A percentile compares a stretch with the other conserved stretches of the same genome.
These are phyloP conservation scores for Capsicum baccatum DNA, from an alignment of 257 asterid genomes.

Conservation along the genomic window DNA sequence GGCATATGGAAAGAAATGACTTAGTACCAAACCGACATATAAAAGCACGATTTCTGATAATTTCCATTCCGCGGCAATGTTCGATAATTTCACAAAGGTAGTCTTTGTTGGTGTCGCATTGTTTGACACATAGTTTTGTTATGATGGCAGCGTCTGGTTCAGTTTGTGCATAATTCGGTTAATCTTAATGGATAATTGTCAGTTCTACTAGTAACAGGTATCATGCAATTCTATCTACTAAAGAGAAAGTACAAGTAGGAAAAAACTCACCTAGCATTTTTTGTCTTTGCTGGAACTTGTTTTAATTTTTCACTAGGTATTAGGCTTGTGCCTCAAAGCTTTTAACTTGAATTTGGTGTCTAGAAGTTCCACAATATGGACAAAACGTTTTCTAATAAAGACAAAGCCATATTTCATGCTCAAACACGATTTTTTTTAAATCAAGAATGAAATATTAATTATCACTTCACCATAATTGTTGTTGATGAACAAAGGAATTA, in stretches of 20 bases:
- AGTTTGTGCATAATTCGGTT: no score
- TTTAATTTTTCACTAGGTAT: no score
- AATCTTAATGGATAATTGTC: no score
- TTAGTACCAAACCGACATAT: background rate
- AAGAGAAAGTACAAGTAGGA: no score
- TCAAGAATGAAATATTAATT: background rate
- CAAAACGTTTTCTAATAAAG: background rate
- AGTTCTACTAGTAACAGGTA: no score
- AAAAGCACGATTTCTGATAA: background rate
- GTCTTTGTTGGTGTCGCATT: background rate
- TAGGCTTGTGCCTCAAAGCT: no score
- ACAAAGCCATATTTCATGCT: no score
- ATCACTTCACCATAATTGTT: background rate
- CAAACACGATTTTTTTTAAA: no score
- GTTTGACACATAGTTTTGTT: background rate
- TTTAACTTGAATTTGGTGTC: background rate
- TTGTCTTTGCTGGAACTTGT: no score
- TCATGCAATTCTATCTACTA: no score
- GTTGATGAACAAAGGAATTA: background rate
- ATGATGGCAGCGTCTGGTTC: no score
- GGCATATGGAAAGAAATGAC: background rate
- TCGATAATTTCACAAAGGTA: background rate
- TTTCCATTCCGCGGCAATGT: background rate
- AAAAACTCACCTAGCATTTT: no score
- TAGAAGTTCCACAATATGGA: background rate